Conservation (phyloP, 192 early-diverging fungal genomes). For the Coemansia sp. region DNA sequence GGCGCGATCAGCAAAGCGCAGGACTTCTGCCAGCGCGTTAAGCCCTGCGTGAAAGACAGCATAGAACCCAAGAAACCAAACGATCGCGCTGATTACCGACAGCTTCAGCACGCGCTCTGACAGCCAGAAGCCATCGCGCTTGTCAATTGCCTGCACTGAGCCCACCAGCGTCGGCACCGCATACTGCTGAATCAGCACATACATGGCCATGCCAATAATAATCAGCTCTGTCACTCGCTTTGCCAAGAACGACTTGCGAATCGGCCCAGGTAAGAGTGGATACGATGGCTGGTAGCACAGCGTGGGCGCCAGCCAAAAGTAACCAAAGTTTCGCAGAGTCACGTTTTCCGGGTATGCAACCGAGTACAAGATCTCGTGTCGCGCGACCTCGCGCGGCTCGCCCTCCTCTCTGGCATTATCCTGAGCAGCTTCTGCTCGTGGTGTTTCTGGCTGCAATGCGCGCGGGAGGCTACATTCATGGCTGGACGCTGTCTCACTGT, state of each 20-base stretch:
- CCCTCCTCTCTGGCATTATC: not conserved
- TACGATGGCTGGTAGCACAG: conserved; percentile 88
- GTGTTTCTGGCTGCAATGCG: not conserved
- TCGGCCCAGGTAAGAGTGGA: conserved; percentile 63
- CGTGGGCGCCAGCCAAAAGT: conserved; percentile 84
- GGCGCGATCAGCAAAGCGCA: conserved; percentile 85
- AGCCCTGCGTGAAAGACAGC: conserved; percentile 80
- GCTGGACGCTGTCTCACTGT: conserved; percentile 3
- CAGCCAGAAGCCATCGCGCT: conserved; percentile 65
- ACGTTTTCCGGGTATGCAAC: conserved; percentile 78
- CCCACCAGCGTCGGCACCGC: conserved; percentile 80
- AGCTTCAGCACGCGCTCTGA: conserved; percentile 89
- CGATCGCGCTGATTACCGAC: conserved; percentile 69
- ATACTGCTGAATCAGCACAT: conserved; percentile 79
- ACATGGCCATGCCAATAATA: conserved; percentile 72
- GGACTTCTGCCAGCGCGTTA: conserved; percentile 79
- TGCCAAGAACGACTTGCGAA: conserved; percentile 74
- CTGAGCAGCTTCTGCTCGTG: too few relatives aligned
- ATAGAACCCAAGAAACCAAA: conserved; percentile 95
- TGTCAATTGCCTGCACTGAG: conserved; percentile 73
- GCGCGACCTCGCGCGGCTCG: conserved; percentile 1
- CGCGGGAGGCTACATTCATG: not conserved
- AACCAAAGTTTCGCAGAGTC: conserved; percentile 60
- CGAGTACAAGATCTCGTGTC: conserved; percentile 54
- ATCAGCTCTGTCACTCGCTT: conserved; percentile 80